Evolutionary conservation across 1,284 basidiomycete species (phyloP), one percentile per base, ranked within the genome.

Genomic region (Leucoagaricus sp.): DNA sequence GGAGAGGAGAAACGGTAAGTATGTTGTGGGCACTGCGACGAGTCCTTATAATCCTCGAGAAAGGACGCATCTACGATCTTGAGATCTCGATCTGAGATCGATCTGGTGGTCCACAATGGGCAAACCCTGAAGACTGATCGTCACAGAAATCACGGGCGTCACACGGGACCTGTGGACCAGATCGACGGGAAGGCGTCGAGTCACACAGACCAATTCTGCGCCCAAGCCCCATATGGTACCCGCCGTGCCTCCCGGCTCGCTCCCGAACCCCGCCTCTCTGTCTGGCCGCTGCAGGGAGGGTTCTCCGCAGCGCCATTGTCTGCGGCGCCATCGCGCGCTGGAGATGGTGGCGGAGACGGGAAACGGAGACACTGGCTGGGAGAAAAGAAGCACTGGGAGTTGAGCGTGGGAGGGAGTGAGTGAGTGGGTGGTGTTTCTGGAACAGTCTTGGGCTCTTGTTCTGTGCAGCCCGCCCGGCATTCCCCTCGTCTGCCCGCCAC

Each of bases 331-430:
- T 49, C 38, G 48, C 47, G 9, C 13, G 6, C 31, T 2, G 17
- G 28, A 25, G 29, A n/a, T 13, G 4, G 31, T 25, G 17, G 51
- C 9, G 21, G 31, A 19, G 5, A 19, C 38, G 19, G 38, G 34
- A 33, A 10, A 21, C 53, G 15, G 31, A 33, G 53, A 55, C 46
- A 41, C 36, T 21, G 28, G 13, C 47, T 55, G 46, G 53, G 53
- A 47, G 42, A 23, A 55, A 55, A 49, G 53, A 55, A 55, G 53
- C 53, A n/a, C 21, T 6, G 47, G 53, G 34, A 47, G 44, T 46
- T 25, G 45, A 28, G 15, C 38, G 46, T 49, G 53, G 53, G 47
- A 55, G 42, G 28, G n/a, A 42, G 28, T 46, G 46, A 25, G 13
- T 49, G 53, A 38, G 8, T 12, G 19, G 38, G 31, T 47, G 13